Evolutionary conservation across 2,329 filamentous ascomycete genomes (phyloP).

Genomic region (Saccharata proteae): DNA sequence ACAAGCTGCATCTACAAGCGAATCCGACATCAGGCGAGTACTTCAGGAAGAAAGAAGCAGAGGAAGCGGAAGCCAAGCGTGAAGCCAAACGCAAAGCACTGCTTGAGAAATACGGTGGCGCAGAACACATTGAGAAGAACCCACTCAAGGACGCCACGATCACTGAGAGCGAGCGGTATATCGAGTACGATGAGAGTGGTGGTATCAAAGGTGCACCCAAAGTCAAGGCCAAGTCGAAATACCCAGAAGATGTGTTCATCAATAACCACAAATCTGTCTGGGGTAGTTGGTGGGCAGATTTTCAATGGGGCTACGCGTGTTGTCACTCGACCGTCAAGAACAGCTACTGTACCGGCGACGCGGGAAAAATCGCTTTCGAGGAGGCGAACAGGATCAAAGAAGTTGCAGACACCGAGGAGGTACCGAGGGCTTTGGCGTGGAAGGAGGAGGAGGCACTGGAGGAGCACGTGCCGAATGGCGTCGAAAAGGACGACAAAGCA

Average conservation of each 20-base stretch:
- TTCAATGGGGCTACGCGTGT: constrained; percentile 91
- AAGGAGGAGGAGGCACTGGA: constrained; percentile 28
- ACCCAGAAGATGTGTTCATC: constrained; percentile 71
- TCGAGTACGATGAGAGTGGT: constrained; percentile 89
- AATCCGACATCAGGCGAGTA: constrained; percentile 91
- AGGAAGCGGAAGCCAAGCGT: constrained; percentile 59
- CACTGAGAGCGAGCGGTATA: constrained; percentile 70
- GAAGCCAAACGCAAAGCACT: constrained; percentile 57
- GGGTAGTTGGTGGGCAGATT: constrained; percentile 96
- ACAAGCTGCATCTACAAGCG: constrained; percentile 80
- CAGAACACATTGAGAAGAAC: constrained; percentile 48
- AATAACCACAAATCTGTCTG: constrained; percentile 91
- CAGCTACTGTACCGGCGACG: constrained; percentile 91
- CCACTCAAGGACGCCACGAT: constrained; percentile 56
- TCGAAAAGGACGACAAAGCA: constrained; percentile 28
- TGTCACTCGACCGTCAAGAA: constrained; percentile 92
- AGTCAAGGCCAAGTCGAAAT: constrained; percentile 73
- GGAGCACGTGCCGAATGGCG: constrained; percentile 32
- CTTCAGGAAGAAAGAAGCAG: constrained; percentile 64
- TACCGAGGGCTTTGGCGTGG: constrained; percentile 29
- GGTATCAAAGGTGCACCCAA: constrained; percentile 78
- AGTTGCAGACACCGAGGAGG: constrained; percentile 32
- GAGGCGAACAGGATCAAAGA: constrained; percentile 53
- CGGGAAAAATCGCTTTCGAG: constrained; percentile 70
- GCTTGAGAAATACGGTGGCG: constrained; percentile 70